Evolutionary conservation across 805 yeast genomes (phyloP), one percentile per base, ranked within the genome.

Genomic region (Kodamaea fukazawae): DNA sequence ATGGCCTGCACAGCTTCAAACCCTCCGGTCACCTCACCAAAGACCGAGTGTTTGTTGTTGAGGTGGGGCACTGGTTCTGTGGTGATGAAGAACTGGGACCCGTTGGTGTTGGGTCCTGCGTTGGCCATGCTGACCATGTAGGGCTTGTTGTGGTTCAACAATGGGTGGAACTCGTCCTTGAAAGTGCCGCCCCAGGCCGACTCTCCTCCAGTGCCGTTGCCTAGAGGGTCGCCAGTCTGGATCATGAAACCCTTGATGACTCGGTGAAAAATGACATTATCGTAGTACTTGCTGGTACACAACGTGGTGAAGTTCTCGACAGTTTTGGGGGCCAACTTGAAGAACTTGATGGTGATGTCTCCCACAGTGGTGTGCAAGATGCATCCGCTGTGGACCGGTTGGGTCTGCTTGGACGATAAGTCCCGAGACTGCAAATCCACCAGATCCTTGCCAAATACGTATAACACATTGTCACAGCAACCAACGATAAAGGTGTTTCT

Each of bases 321-420:
- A 1, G 76, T 65, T 30, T 60, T 48, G 3, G 76, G 76, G 1
- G 69, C 66, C 17, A 57, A 51, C 30, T 58, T 47, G 43, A 50
- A 65, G 15, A 71, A 44, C 23, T 58, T 51, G 16, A 71, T 47
- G 27, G 55, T 53, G 18, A 72, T 70, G 45, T 71, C 77, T 2
- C 77, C 77, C 9, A 58, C 34, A 3, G 70, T 59, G 2, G 77
- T 71, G 45, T 71, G 60, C 7, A 57, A 35, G 2, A 48, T 48
- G 26, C 40, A 37, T 11, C 32, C 35, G 3, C 28, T 11, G 4
- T 18, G 18, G 2, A 42, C 12, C 4, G 36, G 6, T 13, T 18
- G 25, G 9, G 9, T 32, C 31, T 29, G 34, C 34, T 23, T 34
- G 25, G 34, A 29, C 11, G 20, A 4, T 13, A 29, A 25, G 29